Base-by-base conservation (phyloP, 495 filamentous ascomycete genomes). In the Hyphodiscus hymeniophilus region DNA sequence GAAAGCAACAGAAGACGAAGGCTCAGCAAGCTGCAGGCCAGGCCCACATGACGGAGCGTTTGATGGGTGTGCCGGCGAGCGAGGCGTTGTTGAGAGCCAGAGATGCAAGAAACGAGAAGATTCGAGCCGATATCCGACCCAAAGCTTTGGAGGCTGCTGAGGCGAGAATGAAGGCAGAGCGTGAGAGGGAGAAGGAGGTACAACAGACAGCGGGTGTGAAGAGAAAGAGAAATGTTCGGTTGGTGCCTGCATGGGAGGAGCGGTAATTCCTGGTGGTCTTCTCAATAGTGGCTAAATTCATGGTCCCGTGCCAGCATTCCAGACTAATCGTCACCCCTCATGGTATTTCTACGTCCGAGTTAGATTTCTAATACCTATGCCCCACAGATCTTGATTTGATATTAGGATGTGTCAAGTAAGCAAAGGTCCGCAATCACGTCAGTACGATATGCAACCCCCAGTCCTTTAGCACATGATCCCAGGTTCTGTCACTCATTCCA, bases 31-130 rank as follows among this genome's bases (percentile, higher is more conserved):
- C 17, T 20, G 16, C 23, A 6, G 15, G 10, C 1, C 30, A 40
- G n/a, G 30, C 16, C 2, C 34, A 34, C 13, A 31, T 51, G 12
- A 23, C 42, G 16, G 42, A 51, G 28, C 18, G 30, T 13, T 24
- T 51, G 11, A 41, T 40, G 15, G 48, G 48, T 8, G 48, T 41
- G 2, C 42, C 42, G 7, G 24, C 45, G 8, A 45, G 42, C 18
- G 48, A 51, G 3, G 36, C 41, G 15, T 41, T 51, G 48, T 21
- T 38, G 15, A 12, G 44, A n/a, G 48, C 48, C 8, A 20, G 48
- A 15, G 26, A 32, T 5, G 15, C 24, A 12, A 21, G 48, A 30
- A 51, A 46, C 21, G 48, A 39, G 6, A n/a, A 35, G 23, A 15
- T 45, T 11, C 8, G 36, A n/a, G 42, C 24, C 7, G 26, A 34